A percentile compares a stretch with the other conserved stretches of the same genome.
Evolutionary conservation across 2,329 filamentous ascomycete genomes (phyloP).

Genomic region (Botryotinia narcissicola): DNA sequence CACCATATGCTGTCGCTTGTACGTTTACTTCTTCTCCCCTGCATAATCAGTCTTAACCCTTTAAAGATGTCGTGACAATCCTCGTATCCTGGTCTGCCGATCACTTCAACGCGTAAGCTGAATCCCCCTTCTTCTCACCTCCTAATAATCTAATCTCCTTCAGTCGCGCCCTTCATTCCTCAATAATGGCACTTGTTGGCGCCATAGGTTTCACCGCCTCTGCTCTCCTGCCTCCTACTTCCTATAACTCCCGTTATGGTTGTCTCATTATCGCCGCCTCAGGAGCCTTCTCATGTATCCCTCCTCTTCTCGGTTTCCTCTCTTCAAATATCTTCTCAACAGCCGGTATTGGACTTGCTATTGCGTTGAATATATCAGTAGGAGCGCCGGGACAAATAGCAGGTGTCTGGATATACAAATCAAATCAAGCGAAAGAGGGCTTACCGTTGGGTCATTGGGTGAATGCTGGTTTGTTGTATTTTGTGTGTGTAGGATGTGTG

Average conservation of each 20-base stretch:
- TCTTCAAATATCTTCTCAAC: slow-evolving; percentile 60
- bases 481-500: slow-evolving; percentile 55
- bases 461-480: slow-evolving; percentile 59
- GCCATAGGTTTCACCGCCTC: slow-evolving; percentile 60
- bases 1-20: slow-evolving; percentile 62
- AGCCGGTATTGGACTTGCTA: slow-evolving; percentile 63
- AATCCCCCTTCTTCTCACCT: not conserved
- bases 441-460: slow-evolving; percentile 71
- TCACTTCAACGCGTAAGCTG: slow-evolving; percentile 50
- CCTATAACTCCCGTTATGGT: slow-evolving; percentile 62
- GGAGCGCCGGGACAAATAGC: slow-evolving; percentile 69
- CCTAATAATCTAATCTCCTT: not conserved
- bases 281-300: slow-evolving; percentile 67
- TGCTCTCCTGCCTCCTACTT: slow-evolving; percentile 58
- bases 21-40: slow-evolving; percentile 9
- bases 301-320: slow-evolving; percentile 50
- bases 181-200: slow-evolving; percentile 49
- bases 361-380: slow-evolving; percentile 67
- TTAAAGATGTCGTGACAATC: slow-evolving; percentile 44
- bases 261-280: slow-evolving; percentile 66
- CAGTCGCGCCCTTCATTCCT: slow-evolving; percentile 50
- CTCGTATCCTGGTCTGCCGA: slow-evolving; percentile 60
- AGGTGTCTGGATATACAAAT: slow-evolving; percentile 72
- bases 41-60: not conserved
- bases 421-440: slow-evolving; percentile 55